Evolutionary conservation across 192 early-diverging fungal species (phyloP), one percentile per base, ranked within the genome.

Genomic region (Dissophora ornata): DNA sequence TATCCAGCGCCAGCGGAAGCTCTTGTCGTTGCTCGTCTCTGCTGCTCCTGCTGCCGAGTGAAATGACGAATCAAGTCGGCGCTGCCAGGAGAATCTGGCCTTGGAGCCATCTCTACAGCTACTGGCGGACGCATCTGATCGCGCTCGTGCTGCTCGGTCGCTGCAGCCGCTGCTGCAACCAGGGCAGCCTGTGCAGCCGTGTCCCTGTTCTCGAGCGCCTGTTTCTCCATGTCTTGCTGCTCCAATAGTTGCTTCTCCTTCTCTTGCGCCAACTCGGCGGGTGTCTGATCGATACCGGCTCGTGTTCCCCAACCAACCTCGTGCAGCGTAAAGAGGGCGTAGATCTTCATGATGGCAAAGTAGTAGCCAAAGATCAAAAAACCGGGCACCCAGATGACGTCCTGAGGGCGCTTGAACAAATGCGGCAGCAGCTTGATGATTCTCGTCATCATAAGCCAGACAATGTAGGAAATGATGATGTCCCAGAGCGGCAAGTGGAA

Each of bases 281-380:
- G 73, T 22, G 74, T 69, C 40, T 79, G 77, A 32, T 78, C 80
- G 24, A 82, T 79, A 57, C 89, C 89, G 8, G 79, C 85, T 38
- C 90, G 67, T 26, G 89, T 92, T 30, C 90, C 90, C 90, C 90
- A 92, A 24, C 83, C 89, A 22, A 87, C 88, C 28, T 88, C 81
- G 71, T 92, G 90, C 32, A 90, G 67, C 12, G 90, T 92, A 38
- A 89, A 92, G 10, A 92, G 79, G 10, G 88, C 89, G 73, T 90
- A 90, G 28, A 92, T 67, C 53, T 90, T 90, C 83, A 85, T 87
- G 53, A 87, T 80, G 6, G 89, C 90, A 75, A 92, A 92, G 48
- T 88, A 90, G 45, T 90, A 89, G 25, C 87, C 88, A 64, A 92
- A 92, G 16, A 90, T 49, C 21, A 92, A 71, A 83, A 87, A 90